Evolutionary conservation across 345 rosid genomes (phyloP), one percentile per base, ranked within the genome.

Genomic region (Moricandia moricandioides): DNA sequence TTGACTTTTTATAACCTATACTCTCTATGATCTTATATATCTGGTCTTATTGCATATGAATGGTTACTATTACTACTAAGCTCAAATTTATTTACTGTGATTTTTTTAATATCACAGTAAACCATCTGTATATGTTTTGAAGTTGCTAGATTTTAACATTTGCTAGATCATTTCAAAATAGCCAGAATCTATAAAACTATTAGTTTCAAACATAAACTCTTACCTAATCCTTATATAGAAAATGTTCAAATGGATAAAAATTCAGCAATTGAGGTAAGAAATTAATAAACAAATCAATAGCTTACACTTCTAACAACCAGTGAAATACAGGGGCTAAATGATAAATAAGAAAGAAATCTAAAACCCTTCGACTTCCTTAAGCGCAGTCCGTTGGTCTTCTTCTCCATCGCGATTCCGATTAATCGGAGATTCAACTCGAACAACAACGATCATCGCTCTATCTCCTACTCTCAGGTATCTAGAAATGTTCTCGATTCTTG

Each of bases 371-470:
- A 8, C 1, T 5, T 7, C 8, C 40, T 35, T 7, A 8, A 35
- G 8, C 40, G 10, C 16, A 1, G 52, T 58, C 78, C 67, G 67
- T 67, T 67, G 73, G 66, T 45, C 52, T 45, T 67, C 71, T 68
- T 75, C 71, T 75, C 26, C 31, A 61, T 68, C 73, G 68, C 5
- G 47, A 76, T 76, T 76, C 79, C 79, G 79, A 39, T 62, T 76
- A 29, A 54, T 62, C 74, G 74, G 74, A 69, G 64, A 18, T 30
- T 55, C 52, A 17, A 17, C 16, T 29, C 14, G 4, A 30, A 27
- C 12, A 13, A 27, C 10, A 26, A 56, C 14, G 6, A 56, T 5
- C 24, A 6, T 21, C 33, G 9, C 57, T 73, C 14, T 7, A 0
- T 37, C 35, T 24, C 33, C 31, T 14, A 21, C 30, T 51, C 8